A percentile compares a stretch with the other conserved stretches of the same genome.
phyloP scores from a whole-genome alignment of 768 basidiomycete genomes.

The Candolleomyces efflorescens region DNA sequence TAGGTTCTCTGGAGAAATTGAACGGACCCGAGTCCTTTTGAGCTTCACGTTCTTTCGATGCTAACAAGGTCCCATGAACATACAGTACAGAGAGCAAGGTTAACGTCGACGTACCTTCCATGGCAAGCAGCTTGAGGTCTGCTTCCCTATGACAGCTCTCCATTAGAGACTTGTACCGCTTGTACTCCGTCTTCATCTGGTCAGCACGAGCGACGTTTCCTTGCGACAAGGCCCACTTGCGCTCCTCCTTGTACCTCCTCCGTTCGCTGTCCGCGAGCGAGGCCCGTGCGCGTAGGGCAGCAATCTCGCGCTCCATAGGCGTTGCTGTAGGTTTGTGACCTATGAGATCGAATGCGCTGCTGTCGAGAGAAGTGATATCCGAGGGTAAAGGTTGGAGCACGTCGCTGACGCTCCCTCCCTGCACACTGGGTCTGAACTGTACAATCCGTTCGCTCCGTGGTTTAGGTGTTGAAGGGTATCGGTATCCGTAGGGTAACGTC shows the following conservation, averaged over 20 bases:
- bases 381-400: conserved; percentile 25
- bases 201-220: conserved; percentile 71
- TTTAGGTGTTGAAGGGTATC: neutral
- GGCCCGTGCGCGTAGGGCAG: conserved; percentile 68
- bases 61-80: neutral
- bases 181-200: conserved; percentile 83
- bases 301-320: conserved; percentile 71
- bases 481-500: neutral
- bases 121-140: conserved; percentile 50
- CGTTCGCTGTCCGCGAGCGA: conserved; percentile 81
- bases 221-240: conserved; percentile 80
- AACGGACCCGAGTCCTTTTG: neutral
- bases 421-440: conserved; percentile 42
- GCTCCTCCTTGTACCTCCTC: conserved; percentile 78
- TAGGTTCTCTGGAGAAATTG: neutral
- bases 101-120: conserved; percentile 44
- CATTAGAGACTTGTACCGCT: conserved; percentile 74
- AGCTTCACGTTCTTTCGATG: neutral
- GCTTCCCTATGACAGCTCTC: conserved; percentile 80
- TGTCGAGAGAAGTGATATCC: conserved; percentile 67
- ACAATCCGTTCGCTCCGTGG: conserved; percentile 31
- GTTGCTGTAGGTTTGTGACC: conserved; percentile 55
- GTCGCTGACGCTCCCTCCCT: conserved; percentile 28
- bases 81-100: neutral
- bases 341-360: conserved; percentile 54